These are phyloP conservation scores for Rutidosis leptorrhynchoides DNA, from an alignment of 129 eudicot species.

Conservation along the genomic window DNA sequence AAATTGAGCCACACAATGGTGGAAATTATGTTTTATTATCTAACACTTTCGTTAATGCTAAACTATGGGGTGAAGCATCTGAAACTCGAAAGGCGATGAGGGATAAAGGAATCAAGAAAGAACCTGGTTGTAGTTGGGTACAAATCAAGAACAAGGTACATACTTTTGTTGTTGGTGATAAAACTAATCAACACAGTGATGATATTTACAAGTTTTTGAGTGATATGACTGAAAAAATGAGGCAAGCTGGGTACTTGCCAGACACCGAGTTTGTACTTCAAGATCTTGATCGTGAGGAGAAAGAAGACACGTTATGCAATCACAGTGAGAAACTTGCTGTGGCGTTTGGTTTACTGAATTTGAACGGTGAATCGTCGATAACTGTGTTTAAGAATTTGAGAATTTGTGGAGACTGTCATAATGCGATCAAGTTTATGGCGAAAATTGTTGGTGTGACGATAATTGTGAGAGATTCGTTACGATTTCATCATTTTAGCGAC, in stretches of 20 bases:
- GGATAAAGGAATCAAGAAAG: constrained; percentile 68
- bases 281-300: constrained; percentile 80
- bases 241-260: constrained; percentile 68
- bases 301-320: constrained; percentile 73
- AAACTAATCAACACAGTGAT: constrained; percentile 47
- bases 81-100: constrained; percentile 59
- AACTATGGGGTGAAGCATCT: constrained; percentile 78
- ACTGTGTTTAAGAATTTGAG: constrained; percentile 81
- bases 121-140: constrained; percentile 88
- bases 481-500: constrained; percentile 84
- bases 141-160: constrained; percentile 61
- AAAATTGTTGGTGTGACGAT: constrained; percentile 62
- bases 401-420: constrained; percentile 90
- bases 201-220: constrained; percentile 51
- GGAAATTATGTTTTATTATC: constrained; percentile 71
- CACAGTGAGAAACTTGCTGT: constrained; percentile 92
- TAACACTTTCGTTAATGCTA: constrained; percentile 63
- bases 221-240: constrained; percentile 56
- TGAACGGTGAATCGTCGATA: constrained; percentile 60
- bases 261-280: constrained; percentile 75
- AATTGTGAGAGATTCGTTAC: constrained; percentile 76
- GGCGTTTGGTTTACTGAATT: constrained; percentile 76
- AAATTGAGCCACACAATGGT: constrained; percentile 75
- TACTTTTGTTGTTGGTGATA: constrained; percentile 72
- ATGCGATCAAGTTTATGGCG: constrained; percentile 68